Percentiles rank a stretch among this genome's conserved stretches.
Evolutionary conservation across 2,329 filamentous ascomycete species (phyloP).

Genomic region (Fusarium multiceps): DNA sequence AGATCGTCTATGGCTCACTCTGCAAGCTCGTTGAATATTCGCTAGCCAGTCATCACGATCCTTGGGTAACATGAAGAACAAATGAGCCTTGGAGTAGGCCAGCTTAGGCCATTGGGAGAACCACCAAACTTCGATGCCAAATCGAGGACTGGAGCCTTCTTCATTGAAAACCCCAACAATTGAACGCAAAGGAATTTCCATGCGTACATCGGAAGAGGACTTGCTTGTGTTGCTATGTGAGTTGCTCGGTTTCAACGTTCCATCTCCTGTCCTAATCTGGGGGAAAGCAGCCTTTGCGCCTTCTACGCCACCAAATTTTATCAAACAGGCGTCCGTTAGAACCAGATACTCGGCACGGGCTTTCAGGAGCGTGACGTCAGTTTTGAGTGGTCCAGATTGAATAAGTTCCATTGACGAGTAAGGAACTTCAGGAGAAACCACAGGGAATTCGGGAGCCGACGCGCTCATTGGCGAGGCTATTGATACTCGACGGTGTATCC

Average conservation of each 20-base stretch:
- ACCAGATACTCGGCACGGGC: constrained; percentile 63
- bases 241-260: constrained; percentile 37
- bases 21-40: constrained; percentile 57
- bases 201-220: constrained; percentile 52
- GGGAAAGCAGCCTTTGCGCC: constrained; percentile 62
- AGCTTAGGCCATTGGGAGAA: constrained; percentile 57
- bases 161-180: constrained; percentile 65
- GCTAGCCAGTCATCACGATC: constrained; percentile 64
- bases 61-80: constrained; percentile 61
- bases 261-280: constrained; percentile 51
- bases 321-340: constrained; percentile 61
- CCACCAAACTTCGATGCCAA: constrained; percentile 69
- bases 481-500: constrained; percentile 56
- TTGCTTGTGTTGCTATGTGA: constrained; percentile 46
- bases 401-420: constrained; percentile 55
- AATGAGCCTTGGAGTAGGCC: constrained; percentile 59
- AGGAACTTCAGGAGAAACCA: constrained; percentile 47
- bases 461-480: constrained; percentile 51
- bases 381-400: constrained; percentile 61
- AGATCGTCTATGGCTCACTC: constrained; percentile 52
- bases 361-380: constrained; percentile 62
- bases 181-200: constrained; percentile 62
- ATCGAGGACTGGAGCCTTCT: constrained; percentile 61
- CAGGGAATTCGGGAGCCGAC: constrained; percentile 47
- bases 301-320: constrained; percentile 62